Evolutionary conservation across 2,329 filamentous ascomycete species (phyloP), one percentile per base, ranked within the genome.

Genomic region (Remersonia thermophila): DNA sequence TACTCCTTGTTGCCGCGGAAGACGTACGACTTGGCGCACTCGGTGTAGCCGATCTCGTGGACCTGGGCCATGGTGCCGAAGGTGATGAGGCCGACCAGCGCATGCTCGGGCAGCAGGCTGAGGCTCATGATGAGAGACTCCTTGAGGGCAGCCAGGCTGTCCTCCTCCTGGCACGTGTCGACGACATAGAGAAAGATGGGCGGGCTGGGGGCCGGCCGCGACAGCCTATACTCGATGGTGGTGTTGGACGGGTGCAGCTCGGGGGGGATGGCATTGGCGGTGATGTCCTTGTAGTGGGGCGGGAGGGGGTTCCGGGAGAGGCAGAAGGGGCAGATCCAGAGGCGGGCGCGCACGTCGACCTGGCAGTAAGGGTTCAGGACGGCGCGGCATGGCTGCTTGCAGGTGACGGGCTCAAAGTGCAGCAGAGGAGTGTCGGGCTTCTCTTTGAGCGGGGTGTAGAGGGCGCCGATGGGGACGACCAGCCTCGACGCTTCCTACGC

Each of bases 1-100:
- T 98, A 98, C 54, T 98, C 91, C 67, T 96, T 98, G 68, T 79
- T 95, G 27, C 91, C 91, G 38, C 89, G 77, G 71, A 98, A 98
- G 29, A 98, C 91, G 53, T 95, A 98, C 5, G 89, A 95, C 63
- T 96, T 98, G 47, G 91, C 85, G 61, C 91, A 98, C 61, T 96
- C 91, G 37, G 83, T 87, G 56, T 98, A 98, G 37, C 91, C 91
- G 48, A 98, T 84, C 62, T 98, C 91, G 57, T 98, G 91, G 13
- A 98, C 85, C 73, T 95, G 87, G 23, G 85, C 77, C 85, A 94
- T 96, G 30, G 91, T 96, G 44, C 91, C 91, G 54, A 77, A 93
- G 32, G 84, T 91, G 50, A 93, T 82, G 41, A 93, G 62, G 27
- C 83, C 84, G 32, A 93, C 84, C 20, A 91, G 66, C 16, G 83